Evolutionary conservation across 371 early-diverging fungal species (phyloP).

Genomic region (Rhizomucor pusillus): DNA sequence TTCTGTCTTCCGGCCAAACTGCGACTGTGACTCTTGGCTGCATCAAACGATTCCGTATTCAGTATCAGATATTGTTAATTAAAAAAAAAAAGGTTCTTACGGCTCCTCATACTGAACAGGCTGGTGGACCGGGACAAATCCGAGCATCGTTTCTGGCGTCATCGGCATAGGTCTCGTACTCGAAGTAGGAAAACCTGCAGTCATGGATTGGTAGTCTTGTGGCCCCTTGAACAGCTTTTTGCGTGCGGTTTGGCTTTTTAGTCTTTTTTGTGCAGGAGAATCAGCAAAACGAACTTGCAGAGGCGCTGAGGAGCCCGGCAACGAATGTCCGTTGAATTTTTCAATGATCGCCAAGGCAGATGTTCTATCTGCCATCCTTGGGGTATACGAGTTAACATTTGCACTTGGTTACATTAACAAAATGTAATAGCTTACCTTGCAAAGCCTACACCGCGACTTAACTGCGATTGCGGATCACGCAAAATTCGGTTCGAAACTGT

Average conservation of each 20-base stretch:
- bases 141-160: conserved; percentile 50
- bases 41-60: no score
- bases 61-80: no score
- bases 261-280: conserved; percentile 73
- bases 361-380: conserved; percentile 68
- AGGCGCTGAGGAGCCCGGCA: conserved; percentile 65
- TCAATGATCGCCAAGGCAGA: conserved; percentile 68
- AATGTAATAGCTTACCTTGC: conserved; percentile 47
- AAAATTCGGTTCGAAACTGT: conserved; percentile 76
- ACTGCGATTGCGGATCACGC: conserved; percentile 55
- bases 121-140: conserved; percentile 14
- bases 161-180: conserved; percentile 37
- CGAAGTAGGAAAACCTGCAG: conserved; percentile 17
- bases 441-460: conserved; percentile 80
- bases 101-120: background rate
- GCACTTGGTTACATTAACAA: background rate
- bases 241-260: conserved; percentile 52
- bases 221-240: conserved; percentile 21
- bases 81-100: no score
- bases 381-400: background rate
- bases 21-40: no score
- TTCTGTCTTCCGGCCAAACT: no score
- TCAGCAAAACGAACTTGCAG: conserved; percentile 84
- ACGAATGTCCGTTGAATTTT: conserved; percentile 59
- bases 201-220: conserved; percentile 39